Conservation (phyloP, 2,329 filamentous ascomycete genomes). For the Penicillium sp. region DNA sequence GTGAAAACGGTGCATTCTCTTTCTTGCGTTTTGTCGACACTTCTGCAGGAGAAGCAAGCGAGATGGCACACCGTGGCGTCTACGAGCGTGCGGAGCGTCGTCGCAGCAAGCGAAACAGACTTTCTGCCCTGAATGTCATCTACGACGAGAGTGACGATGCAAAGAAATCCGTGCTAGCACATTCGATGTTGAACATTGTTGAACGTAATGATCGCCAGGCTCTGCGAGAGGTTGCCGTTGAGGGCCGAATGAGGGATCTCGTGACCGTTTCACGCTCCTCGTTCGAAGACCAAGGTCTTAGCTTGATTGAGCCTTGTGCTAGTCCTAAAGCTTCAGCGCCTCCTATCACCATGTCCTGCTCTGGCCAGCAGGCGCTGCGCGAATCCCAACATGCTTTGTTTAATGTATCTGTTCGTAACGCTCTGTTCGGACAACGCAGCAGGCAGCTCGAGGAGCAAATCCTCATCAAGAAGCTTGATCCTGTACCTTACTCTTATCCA, state of each 20-base stretch:
- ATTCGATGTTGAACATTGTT: conserved; percentile 79
- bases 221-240: conserved; percentile 66
- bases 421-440: conserved; percentile 64
- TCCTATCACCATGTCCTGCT: conserved; percentile 77
- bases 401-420: conserved; percentile 71
- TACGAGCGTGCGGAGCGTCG: conserved; percentile 71
- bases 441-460: conserved; percentile 69
- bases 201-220: conserved; percentile 66
- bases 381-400: conserved; percentile 74
- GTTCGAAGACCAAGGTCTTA: conserved; percentile 69
- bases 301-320: conserved; percentile 76
- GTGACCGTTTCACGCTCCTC: conserved; percentile 72
- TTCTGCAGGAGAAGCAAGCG: conserved; percentile 70
- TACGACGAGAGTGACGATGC: conserved; percentile 64
- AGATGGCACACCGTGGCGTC: conserved; percentile 66
- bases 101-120: conserved; percentile 51
- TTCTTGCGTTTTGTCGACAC: conserved; percentile 85
- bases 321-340: conserved; percentile 78
- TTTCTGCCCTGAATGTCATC: conserved; percentile 64
- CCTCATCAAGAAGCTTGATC: conserved; percentile 69
- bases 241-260: conserved; percentile 71
- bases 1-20: conserved; percentile 69
- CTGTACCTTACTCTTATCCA: conserved; percentile 53
- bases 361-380: conserved; percentile 60
- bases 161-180: conserved; percentile 64